Conservation (phyloP, 345 rosid genomes). For the Psidium friedrichsthalianum region DNA sequence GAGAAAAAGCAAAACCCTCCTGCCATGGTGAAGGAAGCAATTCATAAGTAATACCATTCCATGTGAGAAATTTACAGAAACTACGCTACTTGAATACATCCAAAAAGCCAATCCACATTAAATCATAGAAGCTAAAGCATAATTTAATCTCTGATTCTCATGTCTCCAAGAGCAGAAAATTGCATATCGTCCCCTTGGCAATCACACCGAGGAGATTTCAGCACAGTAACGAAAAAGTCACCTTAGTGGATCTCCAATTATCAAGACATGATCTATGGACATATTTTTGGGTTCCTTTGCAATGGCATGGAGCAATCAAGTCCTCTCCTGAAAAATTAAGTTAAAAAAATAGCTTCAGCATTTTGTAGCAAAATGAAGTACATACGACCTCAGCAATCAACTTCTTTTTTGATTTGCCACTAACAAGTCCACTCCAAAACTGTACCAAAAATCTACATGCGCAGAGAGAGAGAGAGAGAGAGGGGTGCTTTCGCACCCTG, state of each 20-base stretch:
- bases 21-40: constrained; percentile 11
- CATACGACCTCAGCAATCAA: background rate
- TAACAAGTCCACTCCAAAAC: background rate
- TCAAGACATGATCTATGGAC: constrained; percentile 97
- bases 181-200: background rate
- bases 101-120: background rate
- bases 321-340: constrained; percentile 58
- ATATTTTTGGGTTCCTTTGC: constrained; percentile 96
- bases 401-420: background rate
- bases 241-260: constrained; percentile 99
- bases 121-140: background rate
- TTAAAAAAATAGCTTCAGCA: background rate
- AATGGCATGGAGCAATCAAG: constrained; percentile 92
- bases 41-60: background rate
- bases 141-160: background rate
- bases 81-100: background rate
- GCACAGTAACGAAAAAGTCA: constrained; percentile 8
- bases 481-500: background rate
- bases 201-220: background rate
- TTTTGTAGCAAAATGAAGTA: background rate
- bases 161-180: background rate
- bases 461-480: background rate
- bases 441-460: background rate
- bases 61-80: background rate
- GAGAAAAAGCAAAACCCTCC: constrained; percentile 99